Evolutionary conservation across 257 asterid species (phyloP).

Genomic region (Salvia miltiorrhiza): DNA sequence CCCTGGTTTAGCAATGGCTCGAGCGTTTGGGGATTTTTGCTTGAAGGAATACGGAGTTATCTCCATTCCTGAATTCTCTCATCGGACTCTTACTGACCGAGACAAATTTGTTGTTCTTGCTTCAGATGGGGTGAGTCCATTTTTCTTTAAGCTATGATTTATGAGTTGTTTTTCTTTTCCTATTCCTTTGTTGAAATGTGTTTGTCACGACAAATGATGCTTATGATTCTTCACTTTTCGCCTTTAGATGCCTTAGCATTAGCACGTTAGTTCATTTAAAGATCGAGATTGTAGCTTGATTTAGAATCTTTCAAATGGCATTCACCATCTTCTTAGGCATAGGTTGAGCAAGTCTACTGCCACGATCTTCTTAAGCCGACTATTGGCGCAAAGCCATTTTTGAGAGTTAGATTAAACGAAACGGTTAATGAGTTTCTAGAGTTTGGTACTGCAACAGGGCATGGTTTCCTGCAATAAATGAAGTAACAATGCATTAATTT

Average conservation of each 20-base stretch:
- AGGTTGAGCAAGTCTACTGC: neutral
- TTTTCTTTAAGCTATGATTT: conserved; percentile 4
- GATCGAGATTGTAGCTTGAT: neutral
- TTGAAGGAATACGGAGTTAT: conserved; percentile 96
- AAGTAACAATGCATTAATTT: neutral
- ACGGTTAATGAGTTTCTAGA: neutral
- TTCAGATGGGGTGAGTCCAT: conserved; percentile 91
- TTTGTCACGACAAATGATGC: conserved; percentile 3
- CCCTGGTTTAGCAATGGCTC: conserved; percentile 98
- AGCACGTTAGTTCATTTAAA: neutral
- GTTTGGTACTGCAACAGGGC: neutral
- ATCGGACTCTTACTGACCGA: conserved; percentile 56
- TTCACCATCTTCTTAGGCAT: neutral
- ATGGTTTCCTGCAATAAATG: neutral
- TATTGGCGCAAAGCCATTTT: neutral
- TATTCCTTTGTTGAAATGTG: neutral
- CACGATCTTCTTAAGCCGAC: neutral
- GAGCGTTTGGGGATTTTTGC: conserved; percentile 98
- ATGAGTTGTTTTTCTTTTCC: neutral
- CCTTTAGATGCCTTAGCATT: neutral
- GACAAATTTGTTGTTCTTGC: conserved; percentile 94
- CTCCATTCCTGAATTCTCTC: conserved; percentile 92
- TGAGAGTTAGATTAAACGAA: neutral
- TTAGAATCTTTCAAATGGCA: neutral
- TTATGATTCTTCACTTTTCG: neutral